phyloP scores from a whole-genome alignment of 2,329 filamentous ascomycete species.

The Fusarium chlamydosporum region DNA sequence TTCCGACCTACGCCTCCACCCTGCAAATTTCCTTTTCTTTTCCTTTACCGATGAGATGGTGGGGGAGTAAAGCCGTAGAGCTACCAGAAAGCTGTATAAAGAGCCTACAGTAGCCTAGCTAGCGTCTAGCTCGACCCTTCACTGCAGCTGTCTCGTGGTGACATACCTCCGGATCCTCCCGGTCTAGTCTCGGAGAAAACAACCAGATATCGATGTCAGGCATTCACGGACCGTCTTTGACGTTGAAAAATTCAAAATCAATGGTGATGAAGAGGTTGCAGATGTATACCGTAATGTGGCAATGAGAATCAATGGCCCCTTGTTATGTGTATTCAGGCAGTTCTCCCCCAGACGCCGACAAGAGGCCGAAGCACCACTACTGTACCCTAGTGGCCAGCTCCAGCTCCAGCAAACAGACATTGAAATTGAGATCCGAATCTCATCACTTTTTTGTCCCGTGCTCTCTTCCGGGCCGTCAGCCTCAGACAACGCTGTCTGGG shows the following conservation, averaged over 20 bases:
- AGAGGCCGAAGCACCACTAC: conserved; percentile 28
- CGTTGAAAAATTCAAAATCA: conserved; percentile 1
- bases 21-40: conserved; percentile 25
- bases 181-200: conserved; percentile 26
- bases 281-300: background rate
- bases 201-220: conserved; percentile 33
- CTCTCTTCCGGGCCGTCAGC: conserved; percentile 26
- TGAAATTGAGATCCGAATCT: conserved; percentile 38
- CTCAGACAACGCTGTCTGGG: conserved; percentile 32
- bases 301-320: conserved; percentile 10
- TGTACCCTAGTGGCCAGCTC: background rate
- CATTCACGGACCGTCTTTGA: conserved; percentile 23
- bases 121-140: conserved; percentile 32
- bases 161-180: conserved; percentile 48
- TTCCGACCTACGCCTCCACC: conserved; percentile 36
- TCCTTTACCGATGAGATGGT: conserved; percentile 45
- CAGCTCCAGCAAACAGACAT: conserved; percentile 26
- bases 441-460: conserved; percentile 31
- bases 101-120: background rate
- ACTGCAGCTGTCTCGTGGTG: conserved; percentile 31
- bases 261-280: conserved; percentile 1
- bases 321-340: conserved; percentile 27
- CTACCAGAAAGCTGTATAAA: conserved; percentile 16
- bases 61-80: conserved; percentile 32
- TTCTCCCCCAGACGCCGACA: conserved; percentile 40